A percentile compares a stretch with the other conserved stretches of the same genome.
phyloP scores from a whole-genome alignment of 495 filamentous ascomycete genomes.

The Hypoxylon subgilvum region DNA sequence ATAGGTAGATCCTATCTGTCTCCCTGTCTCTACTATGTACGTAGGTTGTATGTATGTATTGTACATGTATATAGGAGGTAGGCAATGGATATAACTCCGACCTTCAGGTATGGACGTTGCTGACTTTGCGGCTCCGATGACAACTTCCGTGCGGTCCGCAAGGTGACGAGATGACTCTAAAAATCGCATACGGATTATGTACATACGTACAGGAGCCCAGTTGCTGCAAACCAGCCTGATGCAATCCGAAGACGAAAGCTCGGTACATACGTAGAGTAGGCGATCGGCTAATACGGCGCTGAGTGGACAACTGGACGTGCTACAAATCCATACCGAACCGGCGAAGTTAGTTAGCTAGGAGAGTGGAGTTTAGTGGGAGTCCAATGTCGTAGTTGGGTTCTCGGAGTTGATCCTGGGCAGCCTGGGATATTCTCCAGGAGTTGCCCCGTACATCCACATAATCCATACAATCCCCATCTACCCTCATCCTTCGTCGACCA shows the following conservation, averaged over 20 bases:
- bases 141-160: background rate
- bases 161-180: too few relatives aligned
- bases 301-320: conserved; percentile 17
- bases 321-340: conserved; percentile 19
- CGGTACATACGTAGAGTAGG: conserved; percentile 25
- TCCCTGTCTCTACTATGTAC: background rate
- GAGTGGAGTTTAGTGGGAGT: conserved; percentile 35
- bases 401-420: conserved; percentile 26
- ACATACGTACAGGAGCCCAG: background rate
- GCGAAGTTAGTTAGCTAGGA: conserved; percentile 25
- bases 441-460: conserved; percentile 15
- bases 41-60: background rate
- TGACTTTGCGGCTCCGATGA: background rate
- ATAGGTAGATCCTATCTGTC: conserved; percentile 4
- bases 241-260: conserved; percentile 13
- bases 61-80: too few relatives aligned
- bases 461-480: conserved; percentile 28
- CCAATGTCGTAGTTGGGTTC: conserved; percentile 33
- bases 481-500: conserved; percentile 34
- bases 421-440: too few relatives aligned
- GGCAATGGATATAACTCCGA: too few relatives aligned
- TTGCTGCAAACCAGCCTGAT: conserved; percentile 1
- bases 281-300: conserved; percentile 31
- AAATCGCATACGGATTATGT: background rate
- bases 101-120: too few relatives aligned